Evolutionary conservation across 495 filamentous ascomycete species (phyloP), one percentile per base, ranked within the genome.

Genomic region (Lasiosphaeria miniovina): DNA sequence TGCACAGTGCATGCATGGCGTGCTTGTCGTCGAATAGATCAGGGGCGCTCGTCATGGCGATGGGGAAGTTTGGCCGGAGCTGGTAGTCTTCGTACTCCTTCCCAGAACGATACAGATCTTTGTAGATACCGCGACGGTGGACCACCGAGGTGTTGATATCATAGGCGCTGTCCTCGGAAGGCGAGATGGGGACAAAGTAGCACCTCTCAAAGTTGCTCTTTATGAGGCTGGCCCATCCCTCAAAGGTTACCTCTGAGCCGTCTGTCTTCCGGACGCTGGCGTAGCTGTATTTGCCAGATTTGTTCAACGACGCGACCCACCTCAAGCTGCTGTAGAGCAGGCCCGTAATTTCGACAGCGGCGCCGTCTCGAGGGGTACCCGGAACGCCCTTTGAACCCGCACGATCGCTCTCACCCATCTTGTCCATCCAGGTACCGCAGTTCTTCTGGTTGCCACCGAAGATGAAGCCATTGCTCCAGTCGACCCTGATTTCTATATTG

Each of bases 341-440:
- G 41, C 95, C 95, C 4, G 85, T 96, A 67, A 98, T 97, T 72
- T 99, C 95, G 61, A 98, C 83, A 9, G 95, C 89, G 24, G 95
- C 91, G 24, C 95, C 95, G 75, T 99, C 95, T 67, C 95, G 84
- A 40, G 95, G 95, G 33, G 95, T 98, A 3, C 92, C 95, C 0
- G 95, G 95, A n/a, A 94, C 77, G 54, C 95, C 95, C 77, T 96
- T 98, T 66, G 85, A 95, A 41, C 89, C 87, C 31, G 95, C 95
- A 58, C 86, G 90, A 57, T 89, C 83, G 58, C 90, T 96, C 73
- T 99, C 95, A n/a, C 95, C 95, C 94, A 98, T 99, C 81, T 99
- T 99, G 76, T 99, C 95, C 88, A 96, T 96, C 95, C 95, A 99
- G 4, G 95, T 99, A 55, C 95, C 95, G 66, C 95, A 99, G 69